Evolutionary conservation across 2,329 filamentous ascomycete species (phyloP).

Genomic region (Colletotrichum endophyticum): DNA sequence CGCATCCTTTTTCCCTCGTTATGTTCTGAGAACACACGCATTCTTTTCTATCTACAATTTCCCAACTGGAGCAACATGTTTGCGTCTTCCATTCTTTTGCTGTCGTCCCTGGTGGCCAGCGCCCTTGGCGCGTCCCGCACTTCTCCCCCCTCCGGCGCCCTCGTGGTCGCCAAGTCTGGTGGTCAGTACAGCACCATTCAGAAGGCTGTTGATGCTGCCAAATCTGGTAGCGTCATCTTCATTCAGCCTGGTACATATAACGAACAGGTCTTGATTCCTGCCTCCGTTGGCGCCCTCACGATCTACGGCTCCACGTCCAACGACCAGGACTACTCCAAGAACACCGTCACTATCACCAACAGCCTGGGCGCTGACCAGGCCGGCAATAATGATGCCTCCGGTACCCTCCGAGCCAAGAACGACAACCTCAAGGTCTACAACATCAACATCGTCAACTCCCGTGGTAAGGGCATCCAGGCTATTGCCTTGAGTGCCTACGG

Average conservation of each 20-base stretch:
- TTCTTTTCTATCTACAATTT: background rate
- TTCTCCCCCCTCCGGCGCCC: constrained; percentile 31
- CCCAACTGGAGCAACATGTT: background rate
- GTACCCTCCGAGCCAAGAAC: constrained; percentile 33
- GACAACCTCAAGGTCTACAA: constrained; percentile 61
- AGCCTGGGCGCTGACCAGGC: constrained; percentile 42
- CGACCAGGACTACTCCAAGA: constrained; percentile 45
- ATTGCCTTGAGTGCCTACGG: constrained; percentile 55
- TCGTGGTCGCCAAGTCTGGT: constrained; percentile 32
- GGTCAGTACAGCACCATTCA: constrained; percentile 38
- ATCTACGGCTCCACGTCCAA: constrained; percentile 52
- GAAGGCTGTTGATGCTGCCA: constrained; percentile 62
- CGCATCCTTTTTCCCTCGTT: background rate
- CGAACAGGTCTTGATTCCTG: constrained; percentile 51
- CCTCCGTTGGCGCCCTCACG: constrained; percentile 66
- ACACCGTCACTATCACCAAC: constrained; percentile 52
- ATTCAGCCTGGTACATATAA: constrained; percentile 33
- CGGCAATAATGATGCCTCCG: constrained; percentile 48
- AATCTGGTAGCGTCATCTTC: constrained; percentile 47
- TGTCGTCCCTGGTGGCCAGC: constrained; percentile 15
- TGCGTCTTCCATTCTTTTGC: constrained; percentile 13
- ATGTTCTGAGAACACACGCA: background rate
- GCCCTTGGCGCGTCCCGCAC: constrained; percentile 30
- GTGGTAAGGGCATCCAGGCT: constrained; percentile 53
- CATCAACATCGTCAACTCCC: constrained; percentile 56